These are phyloP conservation scores for Candida insectorum DNA, from an alignment of 805 yeast species.

Conservation along the genomic window DNA sequence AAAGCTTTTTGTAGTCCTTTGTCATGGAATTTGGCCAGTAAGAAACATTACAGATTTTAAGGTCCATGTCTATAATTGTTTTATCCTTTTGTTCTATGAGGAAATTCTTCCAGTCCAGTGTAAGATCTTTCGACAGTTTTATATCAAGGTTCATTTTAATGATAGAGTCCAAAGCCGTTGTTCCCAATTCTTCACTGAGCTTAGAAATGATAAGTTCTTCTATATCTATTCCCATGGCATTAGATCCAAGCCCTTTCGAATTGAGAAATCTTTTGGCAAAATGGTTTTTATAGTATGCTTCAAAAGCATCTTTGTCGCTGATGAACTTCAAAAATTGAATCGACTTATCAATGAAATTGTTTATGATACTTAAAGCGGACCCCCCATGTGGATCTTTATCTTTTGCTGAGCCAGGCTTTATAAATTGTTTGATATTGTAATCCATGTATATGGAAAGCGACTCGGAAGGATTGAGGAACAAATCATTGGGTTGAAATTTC, in stretches of 20 bases:
- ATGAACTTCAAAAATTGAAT: conserved; percentile 63
- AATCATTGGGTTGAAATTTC: conserved; percentile 19
- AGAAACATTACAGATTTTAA: conserved; percentile 40
- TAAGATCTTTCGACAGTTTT: conserved; percentile 39
- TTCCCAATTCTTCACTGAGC: conserved; percentile 73
- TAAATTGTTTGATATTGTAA: conserved; percentile 32
- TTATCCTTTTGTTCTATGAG: conserved; percentile 9
- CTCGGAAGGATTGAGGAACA: conserved; percentile 34
- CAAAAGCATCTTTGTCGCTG: conserved; percentile 82
- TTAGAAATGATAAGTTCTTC: conserved; percentile 68
- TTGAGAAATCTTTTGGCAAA: conserved; percentile 70
- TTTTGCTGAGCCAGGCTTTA: conserved; percentile 18
- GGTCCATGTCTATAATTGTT: conserved; percentile 30
- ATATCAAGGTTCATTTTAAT: conserved; percentile 88
- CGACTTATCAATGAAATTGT: conserved; percentile 49
- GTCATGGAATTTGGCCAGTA: conserved; percentile 48
- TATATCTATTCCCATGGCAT: conserved; percentile 50
- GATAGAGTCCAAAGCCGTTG: conserved; percentile 71
- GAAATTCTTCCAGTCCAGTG: conserved; percentile 35
- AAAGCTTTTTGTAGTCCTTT: conserved; percentile 35
- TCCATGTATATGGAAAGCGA: conserved; percentile 40
- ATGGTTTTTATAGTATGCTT: conserved; percentile 79
- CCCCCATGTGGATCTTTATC: conserved; percentile 12
- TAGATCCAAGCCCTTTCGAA: conserved; percentile 30
- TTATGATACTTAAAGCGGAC: conserved; percentile 14